Evolutionary conservation across 2,329 filamentous ascomycete species (phyloP).

Genomic region (Colletotrichum spaethianum): DNA sequence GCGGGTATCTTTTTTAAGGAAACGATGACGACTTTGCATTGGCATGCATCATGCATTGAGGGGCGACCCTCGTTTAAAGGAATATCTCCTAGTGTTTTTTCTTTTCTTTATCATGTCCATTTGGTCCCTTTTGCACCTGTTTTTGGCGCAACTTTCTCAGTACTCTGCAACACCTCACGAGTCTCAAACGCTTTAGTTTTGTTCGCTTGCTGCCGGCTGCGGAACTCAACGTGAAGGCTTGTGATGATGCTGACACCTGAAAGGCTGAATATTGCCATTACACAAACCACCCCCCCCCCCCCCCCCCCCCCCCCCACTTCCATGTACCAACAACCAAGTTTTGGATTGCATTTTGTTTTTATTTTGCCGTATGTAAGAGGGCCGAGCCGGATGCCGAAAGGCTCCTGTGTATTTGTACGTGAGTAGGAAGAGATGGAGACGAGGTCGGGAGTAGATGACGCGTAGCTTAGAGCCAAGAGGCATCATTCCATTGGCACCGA

Average conservation of each 20-base stretch:
- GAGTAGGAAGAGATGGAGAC: not conserved
- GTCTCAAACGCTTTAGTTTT: conserved; percentile 26
- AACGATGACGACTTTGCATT: conserved; percentile 36
- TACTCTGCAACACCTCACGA: conserved; percentile 6
- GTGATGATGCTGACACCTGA: conserved; percentile 3
- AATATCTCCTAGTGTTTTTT: conserved; percentile 24
- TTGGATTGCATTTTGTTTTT: not conserved
- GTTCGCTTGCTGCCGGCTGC: conserved; percentile 1
- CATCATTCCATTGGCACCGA: not conserved
- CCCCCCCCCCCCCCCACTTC: not conserved
- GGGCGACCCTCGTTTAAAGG: conserved; percentile 26
- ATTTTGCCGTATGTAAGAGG: not conserved
- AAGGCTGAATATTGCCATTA: not conserved
- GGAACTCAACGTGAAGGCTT: conserved; percentile 11
- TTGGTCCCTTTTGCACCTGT: not conserved
- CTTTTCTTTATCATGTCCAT: not conserved
- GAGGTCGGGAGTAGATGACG: not conserved
- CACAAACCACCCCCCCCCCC: not conserved
- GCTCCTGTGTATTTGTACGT: conserved; percentile 1
- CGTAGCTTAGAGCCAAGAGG: not conserved
- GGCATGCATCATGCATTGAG: conserved; percentile 24
- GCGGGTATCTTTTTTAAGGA: conserved; percentile 10
- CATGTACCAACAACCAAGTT: conserved; percentile 4
- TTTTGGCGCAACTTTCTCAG: not conserved
- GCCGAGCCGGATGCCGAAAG: not conserved